Evolutionary conservation across 1,284 basidiomycete species (phyloP).

Genomic region (Farysia itapuensis): DNA sequence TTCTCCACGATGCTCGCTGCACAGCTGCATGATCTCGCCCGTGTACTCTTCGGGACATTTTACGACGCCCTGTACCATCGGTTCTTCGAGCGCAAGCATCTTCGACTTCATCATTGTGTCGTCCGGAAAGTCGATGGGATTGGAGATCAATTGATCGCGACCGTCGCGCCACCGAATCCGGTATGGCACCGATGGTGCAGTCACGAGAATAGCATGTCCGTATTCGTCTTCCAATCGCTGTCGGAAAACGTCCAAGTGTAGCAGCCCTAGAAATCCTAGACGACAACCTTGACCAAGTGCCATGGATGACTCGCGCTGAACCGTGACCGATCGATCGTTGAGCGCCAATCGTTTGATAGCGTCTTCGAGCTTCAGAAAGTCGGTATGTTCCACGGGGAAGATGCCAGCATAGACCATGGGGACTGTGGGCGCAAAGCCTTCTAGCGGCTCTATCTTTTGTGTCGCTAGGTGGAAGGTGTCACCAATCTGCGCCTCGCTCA

Average conservation of each 20-base stretch:
- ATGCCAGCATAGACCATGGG: conserved; percentile 97
- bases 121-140: conserved; percentile 56
- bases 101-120: conserved; percentile 41
- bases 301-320: conserved; percentile 88
- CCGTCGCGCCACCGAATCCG: conserved; percentile 47
- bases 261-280: conserved; percentile 88
- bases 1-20: conserved; percentile 55
- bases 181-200: conserved; percentile 56
- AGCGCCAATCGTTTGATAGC: conserved; percentile 83
- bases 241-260: conserved; percentile 96
- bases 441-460: conserved; percentile 77
- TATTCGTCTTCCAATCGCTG: conserved; percentile 97
- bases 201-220: conserved; percentile 54
- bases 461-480: conserved; percentile 84
- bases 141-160: conserved; percentile 41
- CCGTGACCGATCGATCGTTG: conserved; percentile 84
- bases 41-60: conserved; percentile 56
- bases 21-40: conserved; percentile 58
- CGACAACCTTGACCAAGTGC: conserved; percentile 94
- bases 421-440: conserved; percentile 89
- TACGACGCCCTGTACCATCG: conserved; percentile 50
- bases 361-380: conserved; percentile 92
- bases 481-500: conserved; percentile 90
- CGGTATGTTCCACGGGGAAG: conserved; percentile 86
- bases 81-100: conserved; percentile 44